Percentiles rank a stretch among this genome's conserved stretches.
Conservation (phyloP, 108 stramenopile species). For the Aurantiochytrium sp. region DNA sequence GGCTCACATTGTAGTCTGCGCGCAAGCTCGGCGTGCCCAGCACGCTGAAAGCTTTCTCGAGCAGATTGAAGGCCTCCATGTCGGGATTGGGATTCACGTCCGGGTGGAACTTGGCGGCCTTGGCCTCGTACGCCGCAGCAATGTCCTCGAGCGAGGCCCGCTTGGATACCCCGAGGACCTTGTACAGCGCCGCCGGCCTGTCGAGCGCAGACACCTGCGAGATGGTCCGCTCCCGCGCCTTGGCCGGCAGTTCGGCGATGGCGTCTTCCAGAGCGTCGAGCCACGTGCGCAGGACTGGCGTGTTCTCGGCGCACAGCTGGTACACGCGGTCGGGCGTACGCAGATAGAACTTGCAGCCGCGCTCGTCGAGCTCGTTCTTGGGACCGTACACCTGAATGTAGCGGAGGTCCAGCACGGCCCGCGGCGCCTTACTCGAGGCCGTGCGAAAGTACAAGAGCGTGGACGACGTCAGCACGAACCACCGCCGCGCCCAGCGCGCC, state of each 20-base stretch:
- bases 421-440: neutral
- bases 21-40: constrained; percentile 2
- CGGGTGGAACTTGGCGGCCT: neutral
- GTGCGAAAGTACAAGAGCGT: neutral
- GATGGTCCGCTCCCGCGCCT: neutral
- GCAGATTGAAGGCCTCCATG: neutral
- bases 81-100: neutral
- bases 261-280: neutral
- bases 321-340: neutral
- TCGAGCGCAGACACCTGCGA: neutral
- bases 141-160: neutral
- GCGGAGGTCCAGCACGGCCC: neutral
- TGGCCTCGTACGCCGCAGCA: neutral
- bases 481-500: neutral
- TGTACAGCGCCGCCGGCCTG: neutral
- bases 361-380: neutral
- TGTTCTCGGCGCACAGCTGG: neutral
- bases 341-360: neutral
- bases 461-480: neutral
- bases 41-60: neutral
- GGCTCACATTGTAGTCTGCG: neutral
- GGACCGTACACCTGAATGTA: neutral
- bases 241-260: neutral
- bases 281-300: neutral
- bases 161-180: neutral